Base-by-base conservation (phyloP, 2,329 filamentous ascomycete species). In the Metarhizium anisopliae region DNA sequence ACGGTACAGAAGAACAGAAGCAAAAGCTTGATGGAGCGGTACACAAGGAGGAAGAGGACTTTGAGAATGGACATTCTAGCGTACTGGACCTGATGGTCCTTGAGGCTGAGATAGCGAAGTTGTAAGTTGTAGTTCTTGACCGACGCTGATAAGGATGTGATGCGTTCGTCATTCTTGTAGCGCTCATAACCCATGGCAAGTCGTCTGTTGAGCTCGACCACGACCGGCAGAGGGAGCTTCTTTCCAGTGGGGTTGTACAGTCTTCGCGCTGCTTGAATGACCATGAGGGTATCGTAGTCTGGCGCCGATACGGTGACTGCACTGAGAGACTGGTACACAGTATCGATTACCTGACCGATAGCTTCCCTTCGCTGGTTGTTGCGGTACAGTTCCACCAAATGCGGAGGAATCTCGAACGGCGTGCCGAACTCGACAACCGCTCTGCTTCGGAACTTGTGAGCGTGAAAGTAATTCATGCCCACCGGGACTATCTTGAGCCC, bases 401-500 rank as follows among this genome's bases (percentile, higher is more conserved):
- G 88, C 20, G 77, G 76, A 0, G 91, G 87, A 10, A 97, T 85
- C 61, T 95, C 89, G 59, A 97, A 86, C 0, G 94, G 91, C 30
- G 84, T 86, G 8, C 94, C 94, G 64, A 97, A 99, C 68, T 99
- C 94, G 58, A 97, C 86, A 4, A 99, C 93, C 40, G 93, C 94
- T 68, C 94, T 84, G 60, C 93, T 97, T 50, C 93, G 87, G 73
- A 99, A 99, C 71, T 97, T 99, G 79, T 99, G 93, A 0, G 93
- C 89, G 72, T 97, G 93, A 74, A 99, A 99, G 73, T 99, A 99
- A 72, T 99, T 99, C 93, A 99, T 96, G 64, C 93, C 93, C 53
- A 94, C 92, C 3, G 94, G 94, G 29, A 99, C 90, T 64, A 99
- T 96, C 72, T 92, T 95, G 59, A 99, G 77, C 35, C 89, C 90